A percentile compares a stretch with the other conserved stretches of the same genome.
Conservation (phyloP, 208 protist species). For the Crithidia brevicula region DNA sequence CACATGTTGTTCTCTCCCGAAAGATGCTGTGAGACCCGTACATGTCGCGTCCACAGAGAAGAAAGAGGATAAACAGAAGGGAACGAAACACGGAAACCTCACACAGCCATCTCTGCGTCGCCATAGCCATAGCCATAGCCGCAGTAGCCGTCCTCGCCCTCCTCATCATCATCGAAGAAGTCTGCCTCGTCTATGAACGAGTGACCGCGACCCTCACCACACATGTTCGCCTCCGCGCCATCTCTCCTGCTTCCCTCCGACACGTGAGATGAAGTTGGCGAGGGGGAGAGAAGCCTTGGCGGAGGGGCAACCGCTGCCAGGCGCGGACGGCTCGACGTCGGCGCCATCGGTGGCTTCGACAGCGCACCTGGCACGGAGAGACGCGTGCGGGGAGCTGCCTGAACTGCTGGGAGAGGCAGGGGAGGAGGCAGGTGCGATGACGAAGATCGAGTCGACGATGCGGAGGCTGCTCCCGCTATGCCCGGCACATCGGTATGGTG, state of each 20-base stretch:
- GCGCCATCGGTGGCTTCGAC: constrained; percentile 26
- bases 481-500: no score
- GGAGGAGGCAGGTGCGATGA: not conserved
- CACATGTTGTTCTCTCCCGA: no score
- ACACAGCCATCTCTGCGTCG: constrained; percentile 18
- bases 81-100: not conserved
- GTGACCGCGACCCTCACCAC: not conserved
- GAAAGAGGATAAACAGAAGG: not conserved
- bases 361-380: constrained; percentile 7
- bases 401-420: not conserved
- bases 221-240: not conserved
- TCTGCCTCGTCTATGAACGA: not conserved
- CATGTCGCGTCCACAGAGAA: not conserved
- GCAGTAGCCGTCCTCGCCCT: constrained; percentile 29
- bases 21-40: no score
- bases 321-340: not conserved
- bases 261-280: no score
- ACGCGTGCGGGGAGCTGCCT: not conserved
- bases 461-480: no score
- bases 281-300: not conserved
- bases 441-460: not conserved
- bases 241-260: not conserved
- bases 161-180: constrained; percentile 17
- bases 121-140: constrained; percentile 28
- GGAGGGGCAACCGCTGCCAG: not conserved